Percentiles rank a stretch among this genome's conserved stretches.
phyloP scores from a whole-genome alignment of 805 yeast genomes.

The Kodamaea jinghongensis region DNA sequence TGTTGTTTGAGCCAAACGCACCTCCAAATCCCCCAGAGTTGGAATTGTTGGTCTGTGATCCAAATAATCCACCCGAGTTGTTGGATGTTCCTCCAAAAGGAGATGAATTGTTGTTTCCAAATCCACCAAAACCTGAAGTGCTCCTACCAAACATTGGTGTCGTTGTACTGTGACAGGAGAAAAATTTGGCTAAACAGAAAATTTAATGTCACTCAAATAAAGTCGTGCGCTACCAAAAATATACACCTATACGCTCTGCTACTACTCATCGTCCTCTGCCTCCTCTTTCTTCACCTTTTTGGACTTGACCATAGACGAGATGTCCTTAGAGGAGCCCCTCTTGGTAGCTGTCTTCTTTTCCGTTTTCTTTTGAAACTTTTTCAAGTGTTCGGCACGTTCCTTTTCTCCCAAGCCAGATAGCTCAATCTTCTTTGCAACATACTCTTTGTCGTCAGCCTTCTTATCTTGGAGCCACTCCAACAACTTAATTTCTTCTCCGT shows the following conservation, averaged over 20 bases:
- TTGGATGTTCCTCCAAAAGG: constrained; percentile 29
- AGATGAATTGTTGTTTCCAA: constrained; percentile 18
- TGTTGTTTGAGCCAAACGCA: constrained; percentile 11
- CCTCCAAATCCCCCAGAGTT: constrained; percentile 3
- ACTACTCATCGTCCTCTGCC: not conserved
- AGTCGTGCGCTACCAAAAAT: no score
- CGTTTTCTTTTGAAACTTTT: constrained; percentile 51
- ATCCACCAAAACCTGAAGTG: constrained; percentile 53
- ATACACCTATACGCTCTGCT: not conserved
- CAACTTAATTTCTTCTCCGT: constrained; percentile 79
- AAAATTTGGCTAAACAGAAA: constrained; percentile 5
- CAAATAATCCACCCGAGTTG: constrained; percentile 18
- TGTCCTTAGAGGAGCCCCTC: constrained; percentile 4
- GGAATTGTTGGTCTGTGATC: constrained; percentile 5
- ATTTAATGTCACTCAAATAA: no score
- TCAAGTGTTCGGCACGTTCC: constrained; percentile 67
- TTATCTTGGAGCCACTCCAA: constrained; percentile 78
- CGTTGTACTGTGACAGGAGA: constrained; percentile 6
- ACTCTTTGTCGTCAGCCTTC: constrained; percentile 52
- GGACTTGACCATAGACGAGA: constrained; percentile 14
- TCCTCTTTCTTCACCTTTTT: constrained; percentile 11
- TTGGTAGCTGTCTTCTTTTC: constrained; percentile 6
- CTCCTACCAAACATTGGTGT: constrained; percentile 46
- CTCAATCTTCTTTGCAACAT: constrained; percentile 43
- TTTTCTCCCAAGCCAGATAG: constrained; percentile 60